Conservation (phyloP, 2,329 filamentous ascomycete species). For the Fusarium ambrosium region DNA sequence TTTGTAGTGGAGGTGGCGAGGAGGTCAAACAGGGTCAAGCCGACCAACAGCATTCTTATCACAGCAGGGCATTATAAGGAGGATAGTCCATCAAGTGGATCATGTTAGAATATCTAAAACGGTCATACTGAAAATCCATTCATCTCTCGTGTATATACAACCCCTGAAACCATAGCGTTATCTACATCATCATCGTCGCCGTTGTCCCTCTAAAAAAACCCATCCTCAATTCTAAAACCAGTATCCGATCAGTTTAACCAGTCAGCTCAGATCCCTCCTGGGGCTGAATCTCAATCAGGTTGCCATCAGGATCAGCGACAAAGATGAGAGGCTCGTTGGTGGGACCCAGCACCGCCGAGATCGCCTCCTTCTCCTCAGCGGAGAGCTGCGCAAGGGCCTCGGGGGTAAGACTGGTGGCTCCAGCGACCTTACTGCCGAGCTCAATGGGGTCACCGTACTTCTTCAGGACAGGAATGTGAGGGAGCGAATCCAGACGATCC, state of each 20-base stretch:
- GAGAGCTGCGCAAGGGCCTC: conserved; percentile 26
- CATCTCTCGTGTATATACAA: neutral
- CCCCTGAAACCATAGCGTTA: neutral
- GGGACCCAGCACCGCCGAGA: conserved; percentile 15
- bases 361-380: neutral
- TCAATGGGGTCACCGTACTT: conserved; percentile 35
- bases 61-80: neutral
- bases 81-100: neutral
- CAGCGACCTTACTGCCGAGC: conserved; percentile 20
- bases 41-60: neutral
- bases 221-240: neutral
- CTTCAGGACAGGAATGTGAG: conserved; percentile 48
- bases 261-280: conserved; percentile 1
- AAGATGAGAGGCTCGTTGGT: conserved; percentile 35
- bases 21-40: neutral
- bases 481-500: conserved; percentile 37
- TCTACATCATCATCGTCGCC: neutral
- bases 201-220: neutral
- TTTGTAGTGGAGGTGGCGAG: neutral
- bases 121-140: neutral
- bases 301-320: conserved; percentile 45
- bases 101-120: neutral
- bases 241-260: neutral
- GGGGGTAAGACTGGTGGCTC: conserved; percentile 24
- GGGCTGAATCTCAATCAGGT: conserved; percentile 45